phyloP scores from a whole-genome alignment of 1,284 basidiomycete species.

The Athelia psychrophila region DNA sequence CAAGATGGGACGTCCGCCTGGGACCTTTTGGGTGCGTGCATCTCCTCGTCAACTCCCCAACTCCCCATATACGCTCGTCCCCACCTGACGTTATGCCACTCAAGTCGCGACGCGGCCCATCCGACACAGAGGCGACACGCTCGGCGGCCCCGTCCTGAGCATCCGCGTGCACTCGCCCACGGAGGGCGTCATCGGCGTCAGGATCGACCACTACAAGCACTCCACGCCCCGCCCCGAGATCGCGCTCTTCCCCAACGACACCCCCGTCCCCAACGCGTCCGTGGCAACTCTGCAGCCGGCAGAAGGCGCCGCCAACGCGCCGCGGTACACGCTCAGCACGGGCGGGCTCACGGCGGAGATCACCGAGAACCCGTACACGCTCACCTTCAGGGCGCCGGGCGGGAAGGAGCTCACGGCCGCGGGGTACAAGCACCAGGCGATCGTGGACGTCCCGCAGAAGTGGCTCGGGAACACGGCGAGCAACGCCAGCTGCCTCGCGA shows the following conservation, averaged over 20 bases:
- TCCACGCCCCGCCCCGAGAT: constrained; percentile 46
- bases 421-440: constrained; percentile 40
- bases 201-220: constrained; percentile 59
- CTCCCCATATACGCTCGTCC: no score
- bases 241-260: constrained; percentile 61
- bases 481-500: constrained; percentile 37
- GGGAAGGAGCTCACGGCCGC: constrained; percentile 34
- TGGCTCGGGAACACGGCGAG: constrained; percentile 40
- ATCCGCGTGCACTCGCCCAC: constrained; percentile 63
- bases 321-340: constrained; percentile 28
- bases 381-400: constrained; percentile 53
- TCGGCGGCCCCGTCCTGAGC: constrained; percentile 44
- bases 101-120: constrained; percentile 51
- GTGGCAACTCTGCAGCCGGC: constrained; percentile 15
- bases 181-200: constrained; percentile 64
- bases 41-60: no score
- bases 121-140: constrained; percentile 49
- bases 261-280: constrained; percentile 40
- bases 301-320: constrained; percentile 25
- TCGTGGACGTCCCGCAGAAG: constrained; percentile 44
- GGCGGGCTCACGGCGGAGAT: constrained; percentile 50
- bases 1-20: no score
- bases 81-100: constrained; percentile 22
- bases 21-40: no score
- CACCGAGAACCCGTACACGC: constrained; percentile 55